Percentiles rank a stretch among this genome's conserved stretches.
Conservation (phyloP, 768 basidiomycete genomes). For the Boletus pseudo-olivaceus region DNA sequence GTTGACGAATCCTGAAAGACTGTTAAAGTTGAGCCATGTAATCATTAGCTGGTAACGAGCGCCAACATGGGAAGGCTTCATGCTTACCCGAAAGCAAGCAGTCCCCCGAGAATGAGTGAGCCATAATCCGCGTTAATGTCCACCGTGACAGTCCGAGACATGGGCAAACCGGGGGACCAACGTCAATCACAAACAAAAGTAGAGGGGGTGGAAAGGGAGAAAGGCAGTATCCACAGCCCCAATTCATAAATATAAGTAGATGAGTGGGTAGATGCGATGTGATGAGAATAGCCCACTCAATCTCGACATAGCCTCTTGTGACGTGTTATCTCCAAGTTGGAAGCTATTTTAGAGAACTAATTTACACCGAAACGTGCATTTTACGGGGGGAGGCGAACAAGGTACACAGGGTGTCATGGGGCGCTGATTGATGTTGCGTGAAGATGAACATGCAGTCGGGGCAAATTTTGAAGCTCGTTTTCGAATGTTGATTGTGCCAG, state of each 20-base stretch:
- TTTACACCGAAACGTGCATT: neutral
- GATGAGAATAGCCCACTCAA: neutral
- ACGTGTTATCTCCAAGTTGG: no score
- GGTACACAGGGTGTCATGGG: no score
- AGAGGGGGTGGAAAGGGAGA: neutral
- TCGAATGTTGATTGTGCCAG: no score
- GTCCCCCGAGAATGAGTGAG: constrained; percentile 19
- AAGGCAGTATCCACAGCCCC: neutral
- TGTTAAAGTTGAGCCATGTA: neutral
- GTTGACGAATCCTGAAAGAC: constrained; percentile 26
- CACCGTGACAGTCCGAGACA: neutral
- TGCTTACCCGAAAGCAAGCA: constrained; percentile 21
- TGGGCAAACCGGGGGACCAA: neutral
- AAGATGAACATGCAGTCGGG: neutral
- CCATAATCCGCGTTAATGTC: constrained; percentile 14
- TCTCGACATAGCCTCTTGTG: neutral
- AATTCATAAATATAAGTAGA: constrained; percentile 4
- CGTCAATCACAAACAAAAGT: neutral
- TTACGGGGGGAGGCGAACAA: no score
- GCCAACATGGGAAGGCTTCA: neutral
- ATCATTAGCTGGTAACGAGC: neutral
- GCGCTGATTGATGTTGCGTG: neutral
- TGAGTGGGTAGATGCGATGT: neutral
- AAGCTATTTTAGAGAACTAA: no score
- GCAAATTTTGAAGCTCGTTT: neutral